Percentiles rank a stretch among this genome's conserved stretches.
Conservation (phyloP, 2,329 filamentous ascomycete species). For the Chrysoporthe cubensis region DNA sequence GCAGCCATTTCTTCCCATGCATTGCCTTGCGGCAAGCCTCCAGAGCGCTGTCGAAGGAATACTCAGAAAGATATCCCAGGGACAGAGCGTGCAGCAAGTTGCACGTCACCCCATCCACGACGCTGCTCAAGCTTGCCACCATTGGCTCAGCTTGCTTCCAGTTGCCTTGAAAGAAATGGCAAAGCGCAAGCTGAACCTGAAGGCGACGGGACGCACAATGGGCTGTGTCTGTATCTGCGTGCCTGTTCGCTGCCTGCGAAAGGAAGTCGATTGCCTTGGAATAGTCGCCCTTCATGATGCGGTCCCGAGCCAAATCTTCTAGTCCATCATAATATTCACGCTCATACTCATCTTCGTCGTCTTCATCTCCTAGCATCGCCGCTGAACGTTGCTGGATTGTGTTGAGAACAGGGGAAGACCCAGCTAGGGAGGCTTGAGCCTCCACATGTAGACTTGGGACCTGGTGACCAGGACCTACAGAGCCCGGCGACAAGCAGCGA, state of each 20-base stretch:
- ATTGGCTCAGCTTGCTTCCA: slow-evolving; percentile 33
- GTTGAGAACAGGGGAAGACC: background rate
- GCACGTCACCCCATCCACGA: slow-evolving; percentile 30
- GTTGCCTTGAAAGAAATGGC: slow-evolving; percentile 32
- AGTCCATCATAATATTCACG: slow-evolving; percentile 31
- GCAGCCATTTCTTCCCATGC: slow-evolving; percentile 32
- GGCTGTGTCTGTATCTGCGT: slow-evolving; percentile 7
- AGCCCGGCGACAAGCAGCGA: background rate
- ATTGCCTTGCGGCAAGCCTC: slow-evolving; percentile 32
- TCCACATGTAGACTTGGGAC: background rate
- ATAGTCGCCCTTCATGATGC: slow-evolving; percentile 32
- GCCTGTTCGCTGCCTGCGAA: slow-evolving; percentile 28
- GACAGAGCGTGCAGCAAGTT: slow-evolving; percentile 34
- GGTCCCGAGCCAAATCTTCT: slow-evolving; percentile 33
- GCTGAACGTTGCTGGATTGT: background rate
- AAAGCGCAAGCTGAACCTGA: slow-evolving; percentile 33
- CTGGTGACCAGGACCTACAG: background rate
- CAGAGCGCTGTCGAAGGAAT: slow-evolving; percentile 34
- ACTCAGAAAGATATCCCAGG: slow-evolving; percentile 31
- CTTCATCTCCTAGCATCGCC: slow-evolving; percentile 20
- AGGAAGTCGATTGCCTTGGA: slow-evolving; percentile 33
- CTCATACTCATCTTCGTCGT: slow-evolving; percentile 31
- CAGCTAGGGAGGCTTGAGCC: background rate
- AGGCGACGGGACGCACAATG: slow-evolving; percentile 25
- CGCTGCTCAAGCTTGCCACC: slow-evolving; percentile 25